These are phyloP conservation scores for Trichoderma endophyticum DNA, from an alignment of 2,329 filamentous ascomycete genomes.

Conservation along the genomic window DNA sequence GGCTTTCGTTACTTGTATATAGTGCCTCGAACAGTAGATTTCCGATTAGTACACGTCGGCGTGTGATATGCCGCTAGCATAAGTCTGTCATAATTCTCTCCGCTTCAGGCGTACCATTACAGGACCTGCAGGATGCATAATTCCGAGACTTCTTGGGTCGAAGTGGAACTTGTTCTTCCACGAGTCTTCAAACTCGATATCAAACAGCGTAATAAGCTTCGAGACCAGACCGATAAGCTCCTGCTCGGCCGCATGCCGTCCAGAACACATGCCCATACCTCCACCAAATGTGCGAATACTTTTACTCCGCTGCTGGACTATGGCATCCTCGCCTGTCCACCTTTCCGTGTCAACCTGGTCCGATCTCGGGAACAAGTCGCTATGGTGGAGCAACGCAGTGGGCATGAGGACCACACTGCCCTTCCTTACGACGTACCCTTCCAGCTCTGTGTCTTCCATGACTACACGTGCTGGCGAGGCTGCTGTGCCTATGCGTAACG, in stretches of 20 bases:
- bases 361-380: background rate
- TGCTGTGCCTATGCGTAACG: background rate
- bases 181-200: background rate
- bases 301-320: background rate
- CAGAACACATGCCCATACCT: constrained; percentile 6
- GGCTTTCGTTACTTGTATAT: background rate
- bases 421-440: constrained; percentile 3
- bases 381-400: background rate
- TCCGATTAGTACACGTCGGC: no score
- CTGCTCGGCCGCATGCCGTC: constrained; percentile 5
- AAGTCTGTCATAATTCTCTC: background rate
- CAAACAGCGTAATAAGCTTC: background rate
- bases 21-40: background rate
- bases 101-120: background rate
- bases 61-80: background rate
- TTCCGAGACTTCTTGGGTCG: constrained; percentile 5
- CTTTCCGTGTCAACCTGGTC: background rate
- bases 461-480: constrained; percentile 4
- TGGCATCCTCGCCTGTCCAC: background rate
- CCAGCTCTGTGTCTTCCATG: constrained; percentile 5
- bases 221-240: constrained; percentile 3
- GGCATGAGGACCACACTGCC: constrained; percentile 8
- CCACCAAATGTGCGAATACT: constrained; percentile 8
- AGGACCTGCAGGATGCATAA: background rate
- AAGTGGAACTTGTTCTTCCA: background rate